These are phyloP conservation scores for Nothophytophthora sp. DNA, from an alignment of 352 stramenopile genomes.

Conservation along the genomic window DNA sequence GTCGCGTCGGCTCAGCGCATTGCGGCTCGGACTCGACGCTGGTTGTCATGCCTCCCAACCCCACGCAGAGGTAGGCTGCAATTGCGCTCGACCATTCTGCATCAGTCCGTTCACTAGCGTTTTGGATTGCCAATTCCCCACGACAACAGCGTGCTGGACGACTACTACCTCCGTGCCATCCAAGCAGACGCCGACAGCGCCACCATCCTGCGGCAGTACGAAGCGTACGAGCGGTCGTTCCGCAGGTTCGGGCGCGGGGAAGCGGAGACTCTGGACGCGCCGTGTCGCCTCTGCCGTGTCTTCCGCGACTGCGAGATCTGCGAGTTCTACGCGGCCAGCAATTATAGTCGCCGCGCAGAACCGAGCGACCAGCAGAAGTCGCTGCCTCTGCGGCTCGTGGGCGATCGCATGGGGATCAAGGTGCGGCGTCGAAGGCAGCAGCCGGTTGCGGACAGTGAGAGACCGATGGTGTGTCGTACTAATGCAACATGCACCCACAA, in stretches of 20 bases:
- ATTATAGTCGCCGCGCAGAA: conserved; percentile 25
- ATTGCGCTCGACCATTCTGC: neutral
- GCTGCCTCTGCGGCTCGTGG: conserved; percentile 25
- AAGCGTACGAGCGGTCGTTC: conserved; percentile 84
- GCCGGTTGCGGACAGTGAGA: neutral
- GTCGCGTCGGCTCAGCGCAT: conserved; percentile 72
- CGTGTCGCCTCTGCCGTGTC: conserved; percentile 84
- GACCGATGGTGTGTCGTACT: too few relatives aligned
- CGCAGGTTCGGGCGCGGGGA: conserved; percentile 67
- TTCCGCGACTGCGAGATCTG: conserved; percentile 89
- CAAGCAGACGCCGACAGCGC: conserved; percentile 91
- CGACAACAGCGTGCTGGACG: conserved; percentile 61
- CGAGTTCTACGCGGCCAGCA: conserved; percentile 60
- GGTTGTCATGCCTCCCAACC: conserved; percentile 76
- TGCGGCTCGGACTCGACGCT: conserved; percentile 90
- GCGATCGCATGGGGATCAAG: conserved; percentile 60
- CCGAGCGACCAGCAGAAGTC: conserved; percentile 22
- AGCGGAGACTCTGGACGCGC: conserved; percentile 10
- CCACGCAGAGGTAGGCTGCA: conserved; percentile 58
- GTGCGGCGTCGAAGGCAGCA: conserved; percentile 12
- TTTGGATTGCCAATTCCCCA: neutral
- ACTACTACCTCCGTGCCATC: conserved; percentile 89
- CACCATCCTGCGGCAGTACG: conserved; percentile 89
- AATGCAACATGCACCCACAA: too few relatives aligned
- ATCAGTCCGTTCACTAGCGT: neutral